A percentile compares a stretch with the other conserved stretches of the same genome.
phyloP scores from a whole-genome alignment of 2,329 filamentous ascomycete genomes.

The Chalaropsis thielavioides region DNA sequence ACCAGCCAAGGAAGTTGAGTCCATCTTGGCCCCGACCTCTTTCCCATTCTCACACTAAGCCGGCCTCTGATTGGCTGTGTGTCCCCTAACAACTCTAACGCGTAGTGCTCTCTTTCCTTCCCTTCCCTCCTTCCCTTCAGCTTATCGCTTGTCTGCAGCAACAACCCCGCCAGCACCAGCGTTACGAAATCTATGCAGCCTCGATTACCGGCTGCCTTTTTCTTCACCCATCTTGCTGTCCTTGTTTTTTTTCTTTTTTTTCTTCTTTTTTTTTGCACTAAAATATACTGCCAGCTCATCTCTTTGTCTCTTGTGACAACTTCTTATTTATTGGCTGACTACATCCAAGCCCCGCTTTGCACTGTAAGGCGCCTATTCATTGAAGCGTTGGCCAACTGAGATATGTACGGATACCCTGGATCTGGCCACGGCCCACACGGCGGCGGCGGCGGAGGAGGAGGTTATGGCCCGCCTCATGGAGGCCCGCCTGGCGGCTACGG shows the following conservation, averaged over 20 bases:
- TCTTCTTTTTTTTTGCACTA: no score
- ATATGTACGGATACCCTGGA: conserved; percentile 19
- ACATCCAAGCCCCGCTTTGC: not conserved
- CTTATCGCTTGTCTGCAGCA: not conserved
- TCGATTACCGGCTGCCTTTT: not conserved
- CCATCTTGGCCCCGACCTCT: not conserved
- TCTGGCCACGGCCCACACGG: conserved; percentile 17
- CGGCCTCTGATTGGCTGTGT: not conserved
- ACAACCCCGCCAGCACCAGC: not conserved
- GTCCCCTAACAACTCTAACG: not conserved
- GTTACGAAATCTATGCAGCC: not conserved
- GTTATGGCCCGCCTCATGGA: conserved; percentile 17
- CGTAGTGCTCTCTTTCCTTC: not conserved
- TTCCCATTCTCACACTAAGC: not conserved
- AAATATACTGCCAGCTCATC: not conserved
- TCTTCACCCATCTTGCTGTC: not conserved
- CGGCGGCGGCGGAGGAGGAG: conserved; percentile 8
- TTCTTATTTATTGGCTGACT: not conserved
- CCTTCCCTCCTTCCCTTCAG: no score
- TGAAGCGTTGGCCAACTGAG: not conserved
- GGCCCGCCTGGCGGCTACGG: conserved; percentile 20
- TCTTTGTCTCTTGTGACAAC: not conserved
- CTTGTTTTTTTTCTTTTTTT: not conserved
- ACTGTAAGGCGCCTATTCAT: not conserved
- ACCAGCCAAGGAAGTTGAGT: not conserved